phyloP scores from a whole-genome alignment of 176 grass and related monocot genomes.

The Avena insularis region DNA sequence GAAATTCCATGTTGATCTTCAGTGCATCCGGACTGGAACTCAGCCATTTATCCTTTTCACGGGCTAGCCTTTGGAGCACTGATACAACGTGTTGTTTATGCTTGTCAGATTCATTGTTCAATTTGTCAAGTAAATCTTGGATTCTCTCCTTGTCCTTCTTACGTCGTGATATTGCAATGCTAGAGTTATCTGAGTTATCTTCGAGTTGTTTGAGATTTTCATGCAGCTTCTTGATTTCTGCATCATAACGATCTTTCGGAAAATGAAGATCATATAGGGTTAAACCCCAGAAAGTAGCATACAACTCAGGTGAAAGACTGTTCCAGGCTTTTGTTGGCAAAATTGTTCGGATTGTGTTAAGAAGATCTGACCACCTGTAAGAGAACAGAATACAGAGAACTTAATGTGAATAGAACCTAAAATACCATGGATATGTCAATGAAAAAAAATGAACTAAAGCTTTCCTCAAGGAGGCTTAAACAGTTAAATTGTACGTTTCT shows the following conservation, averaged over 20 bases:
- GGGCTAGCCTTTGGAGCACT: conserved; percentile 73
- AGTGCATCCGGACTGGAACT: conserved; percentile 82
- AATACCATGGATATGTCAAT: conserved; percentile 33
- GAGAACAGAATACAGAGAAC: conserved; percentile 42
- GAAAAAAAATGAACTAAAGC: neutral
- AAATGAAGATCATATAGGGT: conserved; percentile 95
- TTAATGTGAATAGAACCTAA: conserved; percentile 5
- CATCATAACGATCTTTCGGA: conserved; percentile 89
- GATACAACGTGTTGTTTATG: conserved; percentile 84
- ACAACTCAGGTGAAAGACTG: conserved; percentile 87
- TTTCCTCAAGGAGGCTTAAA: conserved; percentile 12
- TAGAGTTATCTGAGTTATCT: conserved; percentile 96
- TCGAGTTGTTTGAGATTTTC: conserved; percentile 92
- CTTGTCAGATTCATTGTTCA: conserved; percentile 80
- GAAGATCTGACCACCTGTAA: conserved; percentile 88
- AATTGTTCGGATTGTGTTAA: conserved; percentile 72
- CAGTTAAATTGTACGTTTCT: conserved; percentile 5
- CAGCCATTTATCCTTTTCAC: conserved; percentile 96
- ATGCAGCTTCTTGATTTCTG: conserved; percentile 91
- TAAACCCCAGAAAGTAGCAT: conserved; percentile 97
- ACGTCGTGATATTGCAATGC: conserved; percentile 87
- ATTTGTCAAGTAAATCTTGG: conserved; percentile 94
- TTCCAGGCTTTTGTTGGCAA: conserved; percentile 92
- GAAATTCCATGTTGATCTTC: conserved; percentile 97
- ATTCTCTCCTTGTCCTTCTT: conserved; percentile 99